Conservation (phyloP, 305 asterid species). For the Petunia hybrid region DNA sequence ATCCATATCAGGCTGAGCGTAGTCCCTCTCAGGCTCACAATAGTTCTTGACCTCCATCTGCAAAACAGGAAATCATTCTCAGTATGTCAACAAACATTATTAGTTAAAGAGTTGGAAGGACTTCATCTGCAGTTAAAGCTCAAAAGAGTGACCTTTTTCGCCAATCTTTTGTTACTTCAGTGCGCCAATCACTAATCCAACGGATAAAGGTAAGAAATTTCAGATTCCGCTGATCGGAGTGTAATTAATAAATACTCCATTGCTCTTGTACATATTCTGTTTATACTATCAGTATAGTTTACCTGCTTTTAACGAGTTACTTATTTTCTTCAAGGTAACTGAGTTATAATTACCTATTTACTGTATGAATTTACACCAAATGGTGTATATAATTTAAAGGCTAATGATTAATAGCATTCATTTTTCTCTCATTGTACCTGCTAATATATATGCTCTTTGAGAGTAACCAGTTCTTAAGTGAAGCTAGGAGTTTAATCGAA, state of each 20-base stretch:
- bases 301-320: neutral
- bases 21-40: constrained; percentile 42
- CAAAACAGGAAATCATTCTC: constrained; percentile 30
- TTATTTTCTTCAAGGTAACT: neutral
- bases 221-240: no score
- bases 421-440: neutral
- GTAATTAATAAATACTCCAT: no score
- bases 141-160: neutral
- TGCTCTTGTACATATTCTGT: no score
- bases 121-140: neutral
- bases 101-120: neutral
- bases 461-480: neutral
- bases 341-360: neutral
- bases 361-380: neutral
- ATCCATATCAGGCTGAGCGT: neutral
- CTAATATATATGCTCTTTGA: neutral
- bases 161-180: no score
- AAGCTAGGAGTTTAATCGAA: neutral
- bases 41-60: constrained; percentile 84
- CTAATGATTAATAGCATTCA: neutral
- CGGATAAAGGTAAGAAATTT: no score
- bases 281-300: neutral
- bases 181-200: no score
- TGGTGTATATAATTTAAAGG: neutral
- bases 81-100: neutral